A percentile compares a stretch with the other conserved stretches of the same genome.
Conservation (phyloP, 768 basidiomycete species). For the Leccinum sublutescens region DNA sequence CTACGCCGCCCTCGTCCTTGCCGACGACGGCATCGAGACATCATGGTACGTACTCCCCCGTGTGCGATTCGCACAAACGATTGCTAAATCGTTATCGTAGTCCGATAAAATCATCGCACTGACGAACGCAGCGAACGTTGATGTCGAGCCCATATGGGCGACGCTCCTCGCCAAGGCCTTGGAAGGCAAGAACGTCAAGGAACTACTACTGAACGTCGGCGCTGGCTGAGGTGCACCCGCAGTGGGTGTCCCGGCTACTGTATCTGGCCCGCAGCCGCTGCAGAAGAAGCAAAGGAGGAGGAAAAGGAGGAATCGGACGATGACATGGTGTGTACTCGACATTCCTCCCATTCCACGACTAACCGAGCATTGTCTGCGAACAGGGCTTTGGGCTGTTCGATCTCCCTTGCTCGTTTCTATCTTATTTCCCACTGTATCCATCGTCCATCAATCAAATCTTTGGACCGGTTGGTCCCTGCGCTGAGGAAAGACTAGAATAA, state of each 20-base stretch:
- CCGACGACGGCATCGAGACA: slow-evolving; percentile 92
- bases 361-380: background rate
- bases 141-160: slow-evolving; percentile 97
- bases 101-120: slow-evolving; percentile 90
- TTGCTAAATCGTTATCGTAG: slow-evolving; percentile 39
- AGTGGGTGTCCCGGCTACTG: slow-evolving; percentile 50
- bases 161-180: slow-evolving; percentile 95
- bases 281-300: slow-evolving; percentile 74
- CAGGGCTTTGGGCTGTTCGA: slow-evolving; percentile 96
- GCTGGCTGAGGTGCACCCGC: slow-evolving; percentile 86
- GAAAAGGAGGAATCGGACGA: slow-evolving; percentile 89
- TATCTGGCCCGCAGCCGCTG: slow-evolving; percentile 60
- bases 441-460: slow-evolving; percentile 25
- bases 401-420: slow-evolving; percentile 24
- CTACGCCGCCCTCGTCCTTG: slow-evolving; percentile 92
- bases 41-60: slow-evolving; percentile 70
- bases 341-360: background rate
- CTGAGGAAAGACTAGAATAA: background rate
- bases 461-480: slow-evolving; percentile 20
- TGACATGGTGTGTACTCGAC: slow-evolving; percentile 39
- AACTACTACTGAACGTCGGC: slow-evolving; percentile 92
- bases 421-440: slow-evolving; percentile 28
- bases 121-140: slow-evolving; percentile 78
- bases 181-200: slow-evolving; percentile 97
- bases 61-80: background rate